Percentiles rank a stretch among this genome's conserved stretches.
These are phyloP conservation scores for Phytopythium montanum DNA, from an alignment of 352 stramenopile species.

Conservation along the genomic window DNA sequence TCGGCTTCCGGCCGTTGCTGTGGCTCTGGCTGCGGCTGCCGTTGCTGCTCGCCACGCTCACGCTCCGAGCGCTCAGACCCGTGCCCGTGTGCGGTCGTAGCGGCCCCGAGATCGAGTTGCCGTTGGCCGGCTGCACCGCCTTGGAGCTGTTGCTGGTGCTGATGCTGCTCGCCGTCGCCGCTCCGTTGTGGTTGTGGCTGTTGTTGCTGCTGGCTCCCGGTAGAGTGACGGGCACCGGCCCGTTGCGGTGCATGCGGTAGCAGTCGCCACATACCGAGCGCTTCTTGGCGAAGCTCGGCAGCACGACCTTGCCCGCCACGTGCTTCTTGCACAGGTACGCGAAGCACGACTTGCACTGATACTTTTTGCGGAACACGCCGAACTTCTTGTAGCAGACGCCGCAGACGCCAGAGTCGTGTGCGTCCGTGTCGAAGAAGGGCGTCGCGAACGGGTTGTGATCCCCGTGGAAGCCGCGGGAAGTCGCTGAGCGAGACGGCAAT, in stretches of 20 bases:
- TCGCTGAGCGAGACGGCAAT: not conserved
- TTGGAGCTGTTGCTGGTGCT: constrained; percentile 14
- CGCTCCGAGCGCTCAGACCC: not conserved
- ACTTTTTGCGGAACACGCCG: constrained; percentile 82
- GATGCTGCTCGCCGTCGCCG: constrained; percentile 12
- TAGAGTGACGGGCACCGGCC: constrained; percentile 35
- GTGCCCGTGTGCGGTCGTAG: constrained; percentile 2
- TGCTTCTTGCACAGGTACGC: constrained; percentile 78
- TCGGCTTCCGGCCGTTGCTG: constrained; percentile 17
- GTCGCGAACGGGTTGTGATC: constrained; percentile 25
- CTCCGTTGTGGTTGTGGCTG: constrained; percentile 10
- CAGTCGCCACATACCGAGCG: constrained; percentile 74
- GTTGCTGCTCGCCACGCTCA: not conserved
- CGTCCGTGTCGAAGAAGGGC: constrained; percentile 37
- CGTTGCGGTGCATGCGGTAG: constrained; percentile 58
- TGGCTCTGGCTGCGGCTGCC: constrained; percentile 12
- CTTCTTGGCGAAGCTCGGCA: constrained; percentile 62
- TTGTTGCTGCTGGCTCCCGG: constrained; percentile 15
- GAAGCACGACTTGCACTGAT: constrained; percentile 83
- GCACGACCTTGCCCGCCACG: constrained; percentile 66
- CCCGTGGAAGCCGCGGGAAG: not conserved
- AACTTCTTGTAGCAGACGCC: constrained; percentile 87
- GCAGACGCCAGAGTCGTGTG: constrained; percentile 58
- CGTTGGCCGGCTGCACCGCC: not conserved
- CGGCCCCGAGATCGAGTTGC: not conserved